Evolutionary conservation across 2,329 filamentous ascomycete species (phyloP).

Genomic region (Cordyceps militaris): DNA sequence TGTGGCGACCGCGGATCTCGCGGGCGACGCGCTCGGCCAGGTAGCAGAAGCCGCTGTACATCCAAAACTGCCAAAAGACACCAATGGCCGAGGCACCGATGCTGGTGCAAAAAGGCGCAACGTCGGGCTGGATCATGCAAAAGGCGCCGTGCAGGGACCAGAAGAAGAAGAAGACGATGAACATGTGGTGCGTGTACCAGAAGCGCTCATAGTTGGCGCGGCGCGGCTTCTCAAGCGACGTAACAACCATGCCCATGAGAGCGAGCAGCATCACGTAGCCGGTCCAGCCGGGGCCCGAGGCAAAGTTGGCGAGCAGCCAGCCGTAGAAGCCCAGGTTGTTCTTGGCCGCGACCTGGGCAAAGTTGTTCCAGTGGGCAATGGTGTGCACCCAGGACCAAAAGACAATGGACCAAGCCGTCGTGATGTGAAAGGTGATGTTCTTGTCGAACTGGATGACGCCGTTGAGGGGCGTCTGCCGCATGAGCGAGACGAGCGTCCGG

Average conservation of each 20-base stretch:
- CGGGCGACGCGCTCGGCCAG: constrained; percentile 71
- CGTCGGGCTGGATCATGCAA: constrained; percentile 84
- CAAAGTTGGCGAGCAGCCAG: constrained; percentile 69
- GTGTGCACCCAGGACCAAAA: constrained; percentile 86
- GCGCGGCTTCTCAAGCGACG: constrained; percentile 69
- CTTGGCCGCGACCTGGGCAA: constrained; percentile 67
- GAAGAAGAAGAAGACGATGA: constrained; percentile 82
- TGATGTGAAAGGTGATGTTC: constrained; percentile 84
- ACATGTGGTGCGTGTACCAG: constrained; percentile 87
- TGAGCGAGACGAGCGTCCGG: constrained; percentile 74
- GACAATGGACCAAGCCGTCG: constrained; percentile 78
- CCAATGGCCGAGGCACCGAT: constrained; percentile 59
- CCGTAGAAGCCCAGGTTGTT: constrained; percentile 73
- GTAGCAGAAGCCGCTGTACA: constrained; percentile 75
- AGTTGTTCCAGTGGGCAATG: constrained; percentile 82
- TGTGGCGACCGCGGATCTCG: constrained; percentile 72
- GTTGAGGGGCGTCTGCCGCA: constrained; percentile 73
- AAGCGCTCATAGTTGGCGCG: constrained; percentile 82
- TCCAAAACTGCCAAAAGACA: constrained; percentile 87
- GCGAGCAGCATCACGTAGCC: constrained; percentile 78
- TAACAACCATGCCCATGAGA: constrained; percentile 71
- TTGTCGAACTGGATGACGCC: constrained; percentile 85
- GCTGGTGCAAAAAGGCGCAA: constrained; percentile 68
- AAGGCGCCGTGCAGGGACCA: constrained; percentile 86
- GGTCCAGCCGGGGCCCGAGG: constrained; percentile 76